These are phyloP conservation scores for Knufia petricola DNA, from an alignment of 2,329 filamentous ascomycete species.

Conservation along the genomic window DNA sequence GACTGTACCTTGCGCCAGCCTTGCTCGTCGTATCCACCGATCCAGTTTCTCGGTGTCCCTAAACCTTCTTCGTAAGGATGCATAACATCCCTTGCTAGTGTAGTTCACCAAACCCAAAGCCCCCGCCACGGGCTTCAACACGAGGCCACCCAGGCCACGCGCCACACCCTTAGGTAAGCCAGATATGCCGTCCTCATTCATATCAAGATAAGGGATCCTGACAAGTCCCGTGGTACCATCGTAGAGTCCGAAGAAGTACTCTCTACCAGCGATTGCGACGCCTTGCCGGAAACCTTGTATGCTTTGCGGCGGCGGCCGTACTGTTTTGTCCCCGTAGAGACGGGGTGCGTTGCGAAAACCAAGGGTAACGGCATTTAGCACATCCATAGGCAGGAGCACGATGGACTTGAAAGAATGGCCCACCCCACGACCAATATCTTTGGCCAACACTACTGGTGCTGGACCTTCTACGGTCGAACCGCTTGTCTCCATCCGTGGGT, in stretches of 20 bases:
- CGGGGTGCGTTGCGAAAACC: slow-evolving; percentile 46
- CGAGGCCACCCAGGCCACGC: slow-evolving; percentile 37
- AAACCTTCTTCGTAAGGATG: slow-evolving; percentile 31
- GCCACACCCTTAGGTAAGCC: slow-evolving; percentile 37
- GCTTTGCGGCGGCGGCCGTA: slow-evolving; percentile 31
- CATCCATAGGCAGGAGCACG: slow-evolving; percentile 34
- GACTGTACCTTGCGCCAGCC: slow-evolving; percentile 20
- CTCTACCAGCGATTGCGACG: slow-evolving; percentile 34
- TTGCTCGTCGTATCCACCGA: slow-evolving; percentile 27
- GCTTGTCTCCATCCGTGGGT: slow-evolving; percentile 6
- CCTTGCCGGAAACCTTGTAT: slow-evolving; percentile 42
- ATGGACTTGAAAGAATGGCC: slow-evolving; percentile 19
- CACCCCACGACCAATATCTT: slow-evolving; percentile 19
- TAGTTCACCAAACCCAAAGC: slow-evolving; percentile 35
- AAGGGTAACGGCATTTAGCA: slow-evolving; percentile 42
- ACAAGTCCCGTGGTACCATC: slow-evolving; percentile 39
- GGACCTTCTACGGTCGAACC: slow-evolving; percentile 8
- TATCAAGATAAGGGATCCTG: slow-evolving; percentile 35
- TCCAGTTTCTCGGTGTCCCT: slow-evolving; percentile 29
- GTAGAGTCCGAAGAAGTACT: slow-evolving; percentile 36
- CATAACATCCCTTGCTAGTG: slow-evolving; percentile 34
- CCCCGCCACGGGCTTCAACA: slow-evolving; percentile 38
- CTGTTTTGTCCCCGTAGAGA: slow-evolving; percentile 43
- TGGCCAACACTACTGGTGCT: slow-evolving; percentile 14
- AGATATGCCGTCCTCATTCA: slow-evolving; percentile 32